These are phyloP conservation scores for Brassica incana DNA, from an alignment of 345 rosid genomes.

Conservation along the genomic window DNA sequence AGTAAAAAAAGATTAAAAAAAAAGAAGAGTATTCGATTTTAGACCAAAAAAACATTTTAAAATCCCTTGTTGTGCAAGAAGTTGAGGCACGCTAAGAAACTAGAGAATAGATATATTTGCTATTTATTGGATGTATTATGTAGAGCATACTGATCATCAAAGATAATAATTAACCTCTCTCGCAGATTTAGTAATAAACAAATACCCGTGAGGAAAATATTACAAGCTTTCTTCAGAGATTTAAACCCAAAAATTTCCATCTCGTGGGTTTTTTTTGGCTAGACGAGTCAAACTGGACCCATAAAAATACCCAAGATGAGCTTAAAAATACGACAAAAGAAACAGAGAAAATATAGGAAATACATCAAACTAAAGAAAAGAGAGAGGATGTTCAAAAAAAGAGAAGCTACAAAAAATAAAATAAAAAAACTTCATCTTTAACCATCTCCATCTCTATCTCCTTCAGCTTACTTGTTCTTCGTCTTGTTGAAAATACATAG, in stretches of 20 bases:
- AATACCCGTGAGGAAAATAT: not conserved
- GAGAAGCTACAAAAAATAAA: not conserved
- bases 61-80: too few species aligned
- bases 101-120: not conserved
- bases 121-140: not conserved
- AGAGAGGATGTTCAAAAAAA: not conserved
- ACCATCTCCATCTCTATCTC: not conserved
- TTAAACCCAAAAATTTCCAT: not conserved
- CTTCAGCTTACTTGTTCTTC: not conserved
- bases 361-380: not conserved
- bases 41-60: too few species aligned
- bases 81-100: not conserved
- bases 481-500: not conserved
- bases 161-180: not conserved
- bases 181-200: not conserved
- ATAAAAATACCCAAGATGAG: not conserved
- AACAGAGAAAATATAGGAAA: not conserved
- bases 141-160: not conserved
- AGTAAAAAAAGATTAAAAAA: not conserved
- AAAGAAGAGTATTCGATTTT: not conserved
- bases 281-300: not conserved
- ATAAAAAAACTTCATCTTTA: not conserved
- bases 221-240: not conserved
- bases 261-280: not conserved
- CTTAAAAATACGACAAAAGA: not conserved